Conservation (phyloP, 805 yeast genomes). For the Isabelozyma gotoi region DNA sequence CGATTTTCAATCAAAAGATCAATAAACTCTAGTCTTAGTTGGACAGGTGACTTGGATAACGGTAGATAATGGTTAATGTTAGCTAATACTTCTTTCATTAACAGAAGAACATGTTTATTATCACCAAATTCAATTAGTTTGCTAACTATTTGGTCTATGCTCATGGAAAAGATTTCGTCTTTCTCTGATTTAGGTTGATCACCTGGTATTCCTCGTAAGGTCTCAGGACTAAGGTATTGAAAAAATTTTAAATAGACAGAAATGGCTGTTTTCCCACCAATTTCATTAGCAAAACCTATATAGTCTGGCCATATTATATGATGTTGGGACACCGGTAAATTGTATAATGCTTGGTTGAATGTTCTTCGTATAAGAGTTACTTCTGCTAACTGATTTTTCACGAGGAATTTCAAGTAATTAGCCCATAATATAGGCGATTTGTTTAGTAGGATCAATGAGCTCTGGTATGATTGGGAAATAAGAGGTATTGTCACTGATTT, state of each 20-base stretch:
- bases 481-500: neutral
- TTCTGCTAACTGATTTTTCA: conserved; percentile 24
- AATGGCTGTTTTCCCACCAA: conserved; percentile 42
- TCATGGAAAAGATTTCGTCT: conserved; percentile 2
- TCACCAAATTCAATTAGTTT: conserved; percentile 32
- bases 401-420: conserved; percentile 46
- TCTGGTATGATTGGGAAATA: neutral
- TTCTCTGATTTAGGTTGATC: neutral
- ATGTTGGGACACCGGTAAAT: conserved; percentile 54
- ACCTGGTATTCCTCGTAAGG: conserved; percentile 4
- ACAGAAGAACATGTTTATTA: conserved; percentile 17
- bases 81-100: conserved; percentile 33
- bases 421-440: conserved; percentile 55
- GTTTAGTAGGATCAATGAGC: conserved; percentile 40
- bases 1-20: conserved; percentile 40
- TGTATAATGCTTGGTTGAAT: conserved; percentile 51
- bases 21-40: conserved; percentile 47
- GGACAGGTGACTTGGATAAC: conserved; percentile 43
- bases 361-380: conserved; percentile 38
- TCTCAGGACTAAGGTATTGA: conserved; percentile 21
- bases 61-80: conserved; percentile 25
- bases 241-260: conserved; percentile 29
- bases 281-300: conserved; percentile 52
- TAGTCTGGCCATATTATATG: conserved; percentile 41
- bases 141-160: conserved; percentile 29